These are phyloP conservation scores for Dentipellis sp. DNA, from an alignment of 768 basidiomycete genomes.

Conservation along the genomic window DNA sequence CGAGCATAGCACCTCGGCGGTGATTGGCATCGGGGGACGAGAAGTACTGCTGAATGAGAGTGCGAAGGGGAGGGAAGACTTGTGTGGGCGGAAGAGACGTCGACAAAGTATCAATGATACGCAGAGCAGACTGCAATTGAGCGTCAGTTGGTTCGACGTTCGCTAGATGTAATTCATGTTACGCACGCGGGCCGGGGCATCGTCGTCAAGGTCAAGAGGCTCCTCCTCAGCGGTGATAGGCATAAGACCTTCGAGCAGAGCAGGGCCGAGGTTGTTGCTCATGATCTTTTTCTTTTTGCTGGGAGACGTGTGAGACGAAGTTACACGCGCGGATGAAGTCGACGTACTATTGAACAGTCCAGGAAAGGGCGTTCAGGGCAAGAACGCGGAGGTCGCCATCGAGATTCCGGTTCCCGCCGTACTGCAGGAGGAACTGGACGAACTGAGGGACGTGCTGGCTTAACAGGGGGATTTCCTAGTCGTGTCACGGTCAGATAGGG, in stretches of 20 bases:
- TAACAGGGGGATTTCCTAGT: constrained; percentile 87
- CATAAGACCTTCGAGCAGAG: constrained; percentile 87
- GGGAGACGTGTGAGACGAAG: constrained; percentile 1
- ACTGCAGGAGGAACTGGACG: constrained; percentile 78
- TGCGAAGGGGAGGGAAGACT: constrained; percentile 88
- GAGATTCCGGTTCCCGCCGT: constrained; percentile 69
- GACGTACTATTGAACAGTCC: constrained; percentile 91
- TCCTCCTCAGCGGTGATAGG: constrained; percentile 91
- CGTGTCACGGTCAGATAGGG: constrained; percentile 4
- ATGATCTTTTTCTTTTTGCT: constrained; percentile 98
- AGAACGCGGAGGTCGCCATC: constrained; percentile 81
- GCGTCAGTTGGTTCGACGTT: constrained; percentile 5
- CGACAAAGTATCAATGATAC: constrained; percentile 87
- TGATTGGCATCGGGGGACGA: constrained; percentile 64
- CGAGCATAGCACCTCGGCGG: constrained; percentile 90
- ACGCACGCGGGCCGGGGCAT: constrained; percentile 82
- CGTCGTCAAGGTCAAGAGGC: constrained; percentile 89
- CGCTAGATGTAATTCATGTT: neutral
- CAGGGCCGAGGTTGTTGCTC: constrained; percentile 69
- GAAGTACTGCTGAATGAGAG: constrained; percentile 79
- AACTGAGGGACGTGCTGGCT: constrained; percentile 82
- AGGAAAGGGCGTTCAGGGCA: constrained; percentile 87
- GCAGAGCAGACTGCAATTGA: constrained; percentile 69
- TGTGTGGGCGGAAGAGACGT: constrained; percentile 90
- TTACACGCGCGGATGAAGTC: neutral